Base-by-base conservation (phyloP, 306 rosid species). In the Vicia villosa region DNA sequence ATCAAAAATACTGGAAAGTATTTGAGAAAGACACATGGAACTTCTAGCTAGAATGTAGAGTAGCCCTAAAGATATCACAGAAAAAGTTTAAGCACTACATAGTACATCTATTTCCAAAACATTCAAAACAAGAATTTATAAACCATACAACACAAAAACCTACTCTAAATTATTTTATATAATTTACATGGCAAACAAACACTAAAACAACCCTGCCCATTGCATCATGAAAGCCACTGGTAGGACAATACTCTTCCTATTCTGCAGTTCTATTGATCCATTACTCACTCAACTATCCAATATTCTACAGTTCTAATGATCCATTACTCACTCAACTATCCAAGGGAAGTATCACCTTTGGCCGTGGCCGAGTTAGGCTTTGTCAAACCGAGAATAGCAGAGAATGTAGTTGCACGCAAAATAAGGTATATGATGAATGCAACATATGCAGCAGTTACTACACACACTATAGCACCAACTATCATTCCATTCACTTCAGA, bases 361-460 rank as follows among this genome's bases (percentile, higher is more conserved):
- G 5, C 47, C 7, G 67, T 5, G 69, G 8, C 52, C 7, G 69
- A 5, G 78, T 21, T 16, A 65, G 30, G 19, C 55, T 68, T 60
- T 22, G 61, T 88, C 87, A 86, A 54, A 87, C 64, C 41, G 79
- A 77, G 51, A 81, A 73, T 38, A 58, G 86, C 61, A 36, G 78
- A 77, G 47, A 81, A 73, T 43, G 86, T 32, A 30, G 85, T 15
- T 62, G 81, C 82, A 8, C 70, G 69, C 55, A 42, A 64, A 54
- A 87, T 77, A 67, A 95, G 99, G 86, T 91, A 95, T 55, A 84
- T 8, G 37, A 95, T 65, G 70, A 95, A 95, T 12, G 83, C 85
- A 40, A 83, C 70, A 76, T 95, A 95, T 1, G 85, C 92, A 57
- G 86, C 77, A 0, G 95, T 87, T 66, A 91, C 37, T 42, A 42